A percentile compares a stretch with the other conserved stretches of the same genome.
Conservation (phyloP, 2,329 filamentous ascomycete genomes). For the Alternaria sp. region DNA sequence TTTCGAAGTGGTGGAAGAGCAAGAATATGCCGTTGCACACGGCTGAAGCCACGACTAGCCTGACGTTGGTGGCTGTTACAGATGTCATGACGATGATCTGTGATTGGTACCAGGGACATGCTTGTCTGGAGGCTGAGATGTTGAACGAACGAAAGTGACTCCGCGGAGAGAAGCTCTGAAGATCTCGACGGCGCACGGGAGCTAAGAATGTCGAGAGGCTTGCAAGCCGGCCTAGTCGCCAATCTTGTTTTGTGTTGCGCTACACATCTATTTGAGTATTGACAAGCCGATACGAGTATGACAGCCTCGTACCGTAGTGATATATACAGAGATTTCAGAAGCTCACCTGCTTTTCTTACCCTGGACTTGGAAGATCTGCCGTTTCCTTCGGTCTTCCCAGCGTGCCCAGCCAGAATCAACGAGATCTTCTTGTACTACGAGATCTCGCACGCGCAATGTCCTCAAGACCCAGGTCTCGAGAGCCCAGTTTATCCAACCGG, state of each 20-base stretch:
- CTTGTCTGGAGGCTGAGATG: not conserved
- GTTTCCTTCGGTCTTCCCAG: conserved; percentile 69
- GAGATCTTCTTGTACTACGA: conserved; percentile 86
- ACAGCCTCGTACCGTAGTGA: not conserved
- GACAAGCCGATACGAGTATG: not conserved
- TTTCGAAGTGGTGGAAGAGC: not conserved
- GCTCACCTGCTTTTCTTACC: conserved; percentile 34
- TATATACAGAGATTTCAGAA: not conserved
- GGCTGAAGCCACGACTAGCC: not conserved
- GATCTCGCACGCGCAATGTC: conserved; percentile 76
- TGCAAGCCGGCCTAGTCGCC: not conserved
- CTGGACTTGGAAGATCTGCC: conserved; percentile 27
- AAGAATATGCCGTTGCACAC: not conserved
- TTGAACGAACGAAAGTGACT: not conserved
- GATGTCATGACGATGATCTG: not conserved
- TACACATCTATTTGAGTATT: not conserved
- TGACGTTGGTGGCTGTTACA: conserved; percentile 4
- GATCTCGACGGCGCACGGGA: not conserved
- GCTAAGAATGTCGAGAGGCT: not conserved
- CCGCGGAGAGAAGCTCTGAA: not conserved
- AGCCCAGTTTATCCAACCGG: conserved; percentile 74
- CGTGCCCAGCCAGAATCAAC: conserved; percentile 92
- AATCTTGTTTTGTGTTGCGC: not conserved
- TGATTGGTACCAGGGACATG: not conserved
- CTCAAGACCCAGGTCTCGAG: conserved; percentile 70